Evolutionary conservation across 2,329 filamentous ascomycete genomes (phyloP).

Genomic region (Colletotrichum orbiculare): DNA sequence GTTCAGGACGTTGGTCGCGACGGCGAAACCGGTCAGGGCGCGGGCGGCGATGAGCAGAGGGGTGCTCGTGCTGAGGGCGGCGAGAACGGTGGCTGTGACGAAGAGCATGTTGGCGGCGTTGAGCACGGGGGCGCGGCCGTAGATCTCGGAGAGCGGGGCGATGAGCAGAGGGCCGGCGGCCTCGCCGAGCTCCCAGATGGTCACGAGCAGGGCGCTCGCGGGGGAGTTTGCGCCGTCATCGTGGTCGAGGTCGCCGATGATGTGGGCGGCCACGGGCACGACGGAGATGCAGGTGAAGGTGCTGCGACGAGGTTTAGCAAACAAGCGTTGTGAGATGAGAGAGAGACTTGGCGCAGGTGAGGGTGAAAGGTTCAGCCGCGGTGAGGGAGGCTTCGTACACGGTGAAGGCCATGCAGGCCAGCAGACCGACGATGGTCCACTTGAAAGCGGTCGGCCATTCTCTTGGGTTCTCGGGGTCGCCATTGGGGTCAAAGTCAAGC

Average conservation of each 20-base stretch:
- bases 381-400: slow-evolving; percentile 54
- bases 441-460: slow-evolving; percentile 65
- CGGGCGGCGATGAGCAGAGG: slow-evolving; percentile 63
- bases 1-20: slow-evolving; percentile 72
- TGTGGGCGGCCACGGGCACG: slow-evolving; percentile 63
- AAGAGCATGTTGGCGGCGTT: slow-evolving; percentile 64
- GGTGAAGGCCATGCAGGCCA: slow-evolving; percentile 66
- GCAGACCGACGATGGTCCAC: slow-evolving; percentile 62
- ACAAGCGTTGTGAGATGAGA: not conserved
- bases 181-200: slow-evolving; percentile 77
- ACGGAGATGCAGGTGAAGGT: slow-evolving; percentile 69
- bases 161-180: slow-evolving; percentile 69
- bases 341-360: not conserved
- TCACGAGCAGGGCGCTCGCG: slow-evolving; percentile 71
- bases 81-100: slow-evolving; percentile 58
- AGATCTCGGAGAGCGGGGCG: slow-evolving; percentile 71
- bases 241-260: slow-evolving; percentile 58
- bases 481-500: slow-evolving; percentile 38
- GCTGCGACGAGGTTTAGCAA: slow-evolving; percentile 43
- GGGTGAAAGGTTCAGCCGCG: slow-evolving; percentile 6
- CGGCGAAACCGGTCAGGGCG: slow-evolving; percentile 69
- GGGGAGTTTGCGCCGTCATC: slow-evolving; percentile 53
- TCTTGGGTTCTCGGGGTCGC: slow-evolving; percentile 54
- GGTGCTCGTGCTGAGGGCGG: slow-evolving; percentile 58
- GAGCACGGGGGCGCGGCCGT: slow-evolving; percentile 66